phyloP scores from a whole-genome alignment of 2,329 filamentous ascomycete genomes.

The Exophiala aquamarina region DNA sequence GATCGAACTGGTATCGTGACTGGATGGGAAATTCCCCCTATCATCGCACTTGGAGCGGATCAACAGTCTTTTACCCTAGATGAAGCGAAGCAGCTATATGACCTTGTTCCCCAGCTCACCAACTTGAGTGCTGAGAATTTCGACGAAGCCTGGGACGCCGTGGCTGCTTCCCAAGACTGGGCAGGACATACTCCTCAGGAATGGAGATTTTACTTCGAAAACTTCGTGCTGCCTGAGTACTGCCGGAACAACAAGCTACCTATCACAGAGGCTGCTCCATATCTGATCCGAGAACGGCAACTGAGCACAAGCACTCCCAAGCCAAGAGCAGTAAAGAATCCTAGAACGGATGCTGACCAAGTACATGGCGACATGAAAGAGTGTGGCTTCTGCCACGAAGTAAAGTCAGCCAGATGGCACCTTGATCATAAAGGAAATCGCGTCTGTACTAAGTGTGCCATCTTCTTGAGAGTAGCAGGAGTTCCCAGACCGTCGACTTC shows the following conservation, averaged over 20 bases:
- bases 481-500: constrained; percentile 12
- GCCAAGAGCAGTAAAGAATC: neutral
- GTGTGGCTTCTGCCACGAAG: constrained; percentile 19
- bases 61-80: constrained; percentile 24
- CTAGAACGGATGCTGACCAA: neutral
- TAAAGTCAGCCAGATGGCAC: constrained; percentile 8
- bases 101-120: constrained; percentile 25
- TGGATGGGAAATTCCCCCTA: neutral
- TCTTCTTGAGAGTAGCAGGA: constrained; percentile 10
- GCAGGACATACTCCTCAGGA: constrained; percentile 16
- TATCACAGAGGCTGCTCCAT: constrained; percentile 17
- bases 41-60: neutral
- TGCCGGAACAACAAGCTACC: constrained; percentile 15
- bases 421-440: constrained; percentile 8
- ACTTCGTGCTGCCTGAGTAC: constrained; percentile 26
- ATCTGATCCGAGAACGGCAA: constrained; percentile 1
- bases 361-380: neutral
- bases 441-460: constrained; percentile 14
- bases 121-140: constrained; percentile 21
- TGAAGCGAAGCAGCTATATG: constrained; percentile 28
- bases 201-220: constrained; percentile 24
- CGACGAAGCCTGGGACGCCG: constrained; percentile 28
- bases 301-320: neutral
- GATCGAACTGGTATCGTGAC: too few species aligned
- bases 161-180: constrained; percentile 25